Evolutionary conservation across 768 basidiomycete species (phyloP), one percentile per base, ranked within the genome.

Genomic region (Chlorophyllum brunneum): DNA sequence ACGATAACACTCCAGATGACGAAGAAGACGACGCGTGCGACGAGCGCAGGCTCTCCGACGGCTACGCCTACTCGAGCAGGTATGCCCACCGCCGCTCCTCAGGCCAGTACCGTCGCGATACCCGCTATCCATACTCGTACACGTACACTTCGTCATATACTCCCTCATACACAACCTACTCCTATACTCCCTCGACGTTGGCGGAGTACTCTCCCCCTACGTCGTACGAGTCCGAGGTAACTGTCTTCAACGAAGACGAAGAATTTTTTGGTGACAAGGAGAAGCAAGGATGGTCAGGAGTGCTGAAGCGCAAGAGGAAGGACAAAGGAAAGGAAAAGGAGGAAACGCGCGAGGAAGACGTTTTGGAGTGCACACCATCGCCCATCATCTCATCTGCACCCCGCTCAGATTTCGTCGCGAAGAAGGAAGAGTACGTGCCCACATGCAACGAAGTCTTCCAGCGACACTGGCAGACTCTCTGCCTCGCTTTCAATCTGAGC

Each of bases 401-500:
- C 2, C 2, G 13, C 16, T 33, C 33, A 29, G 43, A 44, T 5
- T 15, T 6, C 13, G 47, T 48, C 47, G 33, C n/a, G 15, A 27
- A 27, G 22, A 31, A 41, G 40, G 51, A 53, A 23, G 51, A 53
- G 27, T 53, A 46, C 43, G 44, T 46, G 4, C 51, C 51, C 15
- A 53, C 51, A 13, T 53, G 51, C 13, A 29, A 29, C 18, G 51
- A 53, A 8, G 44, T 53, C 37, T 53, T 53, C 51, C 51, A 53
- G 29, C 51, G 51, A n/a, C 43, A 46, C 11, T 53, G 51, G 51
- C 51, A 53, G 36, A 53, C 51, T 0, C 16, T 53, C 34, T 46
- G 51, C 39, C 51, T 53, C 27, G 51, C 51, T 8, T 53, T 53
- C 27, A 53, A 53, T 33, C 43, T 53, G 43, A 46, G 43, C 26